These are phyloP conservation scores for Trichosporon sp. DNA, from an alignment of 1,284 basidiomycete genomes.

Conservation along the genomic window DNA sequence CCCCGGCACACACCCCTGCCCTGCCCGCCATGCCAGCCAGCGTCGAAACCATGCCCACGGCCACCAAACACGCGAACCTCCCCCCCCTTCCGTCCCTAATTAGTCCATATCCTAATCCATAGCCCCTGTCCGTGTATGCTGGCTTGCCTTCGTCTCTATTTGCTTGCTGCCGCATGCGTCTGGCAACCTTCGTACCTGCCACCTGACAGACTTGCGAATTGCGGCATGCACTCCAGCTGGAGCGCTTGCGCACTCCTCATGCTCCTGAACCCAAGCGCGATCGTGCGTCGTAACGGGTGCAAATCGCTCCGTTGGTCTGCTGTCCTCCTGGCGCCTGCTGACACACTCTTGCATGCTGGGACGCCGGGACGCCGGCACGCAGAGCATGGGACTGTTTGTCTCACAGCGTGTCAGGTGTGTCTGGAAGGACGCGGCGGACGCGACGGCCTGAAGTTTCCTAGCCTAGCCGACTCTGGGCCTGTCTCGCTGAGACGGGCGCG, in stretches of 20 bases:
- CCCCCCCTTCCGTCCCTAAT: background rate
- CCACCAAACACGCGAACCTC: constrained; percentile 1
- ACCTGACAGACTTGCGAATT: background rate
- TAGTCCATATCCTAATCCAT: constrained; percentile 7
- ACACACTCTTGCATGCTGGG: background rate
- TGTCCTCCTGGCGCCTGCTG: background rate
- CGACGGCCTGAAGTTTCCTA: background rate
- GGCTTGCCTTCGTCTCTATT: background rate
- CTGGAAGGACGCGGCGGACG: background rate
- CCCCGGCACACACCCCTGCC: background rate
- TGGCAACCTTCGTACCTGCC: background rate
- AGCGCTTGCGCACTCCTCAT: background rate
- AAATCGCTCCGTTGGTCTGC: background rate
- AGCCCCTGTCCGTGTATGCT: background rate
- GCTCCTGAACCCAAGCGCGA: background rate
- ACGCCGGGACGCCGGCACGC: background rate
- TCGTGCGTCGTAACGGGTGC: constrained; percentile 5
- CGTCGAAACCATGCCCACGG: background rate
- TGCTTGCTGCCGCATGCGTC: background rate
- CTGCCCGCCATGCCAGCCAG: background rate
- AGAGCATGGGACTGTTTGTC: background rate
- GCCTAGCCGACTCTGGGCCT: background rate
- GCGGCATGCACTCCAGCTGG: background rate
- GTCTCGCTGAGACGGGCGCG: background rate
- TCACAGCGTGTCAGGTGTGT: background rate